phyloP scores from a whole-genome alignment of 2,329 filamentous ascomycete species.

The Exophiala lecanii-corni region DNA sequence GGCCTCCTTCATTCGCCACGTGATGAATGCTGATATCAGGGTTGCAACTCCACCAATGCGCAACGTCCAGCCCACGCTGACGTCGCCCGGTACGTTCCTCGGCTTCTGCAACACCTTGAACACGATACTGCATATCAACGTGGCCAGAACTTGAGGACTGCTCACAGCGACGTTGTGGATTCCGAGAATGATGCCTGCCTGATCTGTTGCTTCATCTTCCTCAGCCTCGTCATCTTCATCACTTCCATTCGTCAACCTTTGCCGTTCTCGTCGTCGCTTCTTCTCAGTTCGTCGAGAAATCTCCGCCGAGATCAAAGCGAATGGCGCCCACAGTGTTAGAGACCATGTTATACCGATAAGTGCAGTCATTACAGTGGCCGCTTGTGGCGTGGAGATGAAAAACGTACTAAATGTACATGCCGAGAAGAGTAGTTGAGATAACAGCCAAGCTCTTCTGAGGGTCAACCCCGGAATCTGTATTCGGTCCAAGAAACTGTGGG shows the following conservation, averaged over 20 bases:
- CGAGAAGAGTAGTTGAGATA: conserved; percentile 79
- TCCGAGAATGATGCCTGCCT: conserved; percentile 84
- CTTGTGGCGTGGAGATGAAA: conserved; percentile 65
- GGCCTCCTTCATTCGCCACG: conserved; percentile 26
- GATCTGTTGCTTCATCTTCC: conserved; percentile 54
- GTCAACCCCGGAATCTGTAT: conserved; percentile 79
- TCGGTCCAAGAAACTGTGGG: conserved; percentile 47
- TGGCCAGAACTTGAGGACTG: conserved; percentile 85
- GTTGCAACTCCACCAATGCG: conserved; percentile 78
- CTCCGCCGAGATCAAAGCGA: conserved; percentile 89
- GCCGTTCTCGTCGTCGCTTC: conserved; percentile 44
- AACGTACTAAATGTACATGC: conserved; percentile 75
- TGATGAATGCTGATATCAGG: conserved; percentile 61
- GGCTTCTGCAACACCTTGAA: conserved; percentile 86
- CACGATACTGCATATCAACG: conserved; percentile 74
- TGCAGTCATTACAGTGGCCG: conserved; percentile 72
- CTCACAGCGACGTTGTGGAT: conserved; percentile 96
- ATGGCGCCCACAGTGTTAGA: conserved; percentile 88
- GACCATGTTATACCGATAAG: conserved; percentile 89
- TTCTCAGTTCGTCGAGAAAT: conserved; percentile 74
- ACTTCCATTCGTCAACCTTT: conserved; percentile 28
- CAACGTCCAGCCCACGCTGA: conserved; percentile 80
- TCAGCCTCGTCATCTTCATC: conserved; percentile 27
- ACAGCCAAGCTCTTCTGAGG: conserved; percentile 80
- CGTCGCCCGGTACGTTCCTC: conserved; percentile 75